Base-by-base conservation (phyloP, 345 rosid genomes). In the Zanthoxylum bungeanum region DNA sequence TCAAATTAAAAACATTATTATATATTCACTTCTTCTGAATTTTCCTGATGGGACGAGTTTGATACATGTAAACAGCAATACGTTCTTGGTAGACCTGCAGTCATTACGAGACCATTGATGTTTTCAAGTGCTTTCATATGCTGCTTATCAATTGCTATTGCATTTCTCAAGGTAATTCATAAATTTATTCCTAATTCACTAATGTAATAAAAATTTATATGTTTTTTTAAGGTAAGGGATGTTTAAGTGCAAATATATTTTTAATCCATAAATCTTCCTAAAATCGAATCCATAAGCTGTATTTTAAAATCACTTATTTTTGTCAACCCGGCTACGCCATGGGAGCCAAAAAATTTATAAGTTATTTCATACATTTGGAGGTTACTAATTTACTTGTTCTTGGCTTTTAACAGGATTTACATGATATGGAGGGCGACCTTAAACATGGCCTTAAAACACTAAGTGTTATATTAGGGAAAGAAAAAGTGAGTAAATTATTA, bases 391-490 rank as follows among this genome's bases (percentile, higher is more conserved):
- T 3, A 44, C 19, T 12, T 12, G 2, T 7, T 65, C 22, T 39
- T 51, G 11, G n/a, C n/a, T n/a, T 47, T 1, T 21, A 42, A 42
- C 61, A 83, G 83, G 86, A 83, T 62, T 75, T 79, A 33, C 83
- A 81, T 25, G 86, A 83, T 37, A 74, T 77, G 5, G 76, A 79
- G 6, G 83, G 86, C 2, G 81, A 82, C 49, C 64, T 40, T 39
- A 47, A 71, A 21, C 75, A 63, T 22, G 81, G 86, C 2, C 75
- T 83, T 42, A 75, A 56, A 9, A 64, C 85, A 2, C 50, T 78
- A 30, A 69, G 65, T 21, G 69, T 75, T 31, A 69, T 52, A 22
- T 30, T 81, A 22, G 82, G 85, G 10, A 69, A 58, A 68, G 52
- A 78, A 73, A 75, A 75, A 61, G 82, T 75, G 34, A 59, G 77